Evolutionary conservation across 177 flowering plant species (phyloP).

Genomic region (Vitis hybrid): DNA sequence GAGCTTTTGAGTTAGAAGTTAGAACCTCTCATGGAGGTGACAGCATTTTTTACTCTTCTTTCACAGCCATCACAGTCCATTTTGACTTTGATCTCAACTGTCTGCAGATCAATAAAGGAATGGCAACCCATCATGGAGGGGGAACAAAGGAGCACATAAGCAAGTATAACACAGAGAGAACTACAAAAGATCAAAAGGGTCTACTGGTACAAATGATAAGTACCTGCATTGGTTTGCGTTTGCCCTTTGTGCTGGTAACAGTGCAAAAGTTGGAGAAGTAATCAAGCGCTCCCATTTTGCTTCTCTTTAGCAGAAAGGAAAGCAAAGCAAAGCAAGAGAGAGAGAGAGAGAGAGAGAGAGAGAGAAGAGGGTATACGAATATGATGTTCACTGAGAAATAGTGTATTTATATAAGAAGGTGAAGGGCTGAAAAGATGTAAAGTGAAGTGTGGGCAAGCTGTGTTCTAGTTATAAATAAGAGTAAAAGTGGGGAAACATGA

Average conservation of each 20-base stretch:
- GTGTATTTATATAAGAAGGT: slow-evolving; percentile 15
- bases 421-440: not conserved
- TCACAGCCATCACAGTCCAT: slow-evolving; percentile 90
- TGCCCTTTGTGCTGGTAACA: slow-evolving; percentile 46
- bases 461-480: not conserved
- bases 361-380: not conserved
- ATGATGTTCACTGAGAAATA: not conserved
- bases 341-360: slow-evolving; percentile 8
- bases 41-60: slow-evolving; percentile 61
- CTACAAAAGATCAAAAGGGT: not conserved
- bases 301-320: slow-evolving; percentile 15
- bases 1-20: slow-evolving; percentile 1
- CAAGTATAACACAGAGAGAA: not conserved
- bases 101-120: slow-evolving; percentile 32
- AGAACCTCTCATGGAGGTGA: slow-evolving; percentile 58
- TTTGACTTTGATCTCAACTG: slow-evolving; percentile 74
- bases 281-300: slow-evolving; percentile 74
- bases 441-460: not conserved
- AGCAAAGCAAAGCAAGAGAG: slow-evolving; percentile 1
- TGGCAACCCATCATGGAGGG: not conserved
- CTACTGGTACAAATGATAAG: not conserved
- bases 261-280: slow-evolving; percentile 67
- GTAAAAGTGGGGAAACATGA: not conserved
- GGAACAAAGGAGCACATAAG: not conserved
- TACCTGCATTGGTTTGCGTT: slow-evolving; percentile 75